Evolutionary conservation across 306 rosid species (phyloP).

Genomic region (Herpetospermum pedunculosum): DNA sequence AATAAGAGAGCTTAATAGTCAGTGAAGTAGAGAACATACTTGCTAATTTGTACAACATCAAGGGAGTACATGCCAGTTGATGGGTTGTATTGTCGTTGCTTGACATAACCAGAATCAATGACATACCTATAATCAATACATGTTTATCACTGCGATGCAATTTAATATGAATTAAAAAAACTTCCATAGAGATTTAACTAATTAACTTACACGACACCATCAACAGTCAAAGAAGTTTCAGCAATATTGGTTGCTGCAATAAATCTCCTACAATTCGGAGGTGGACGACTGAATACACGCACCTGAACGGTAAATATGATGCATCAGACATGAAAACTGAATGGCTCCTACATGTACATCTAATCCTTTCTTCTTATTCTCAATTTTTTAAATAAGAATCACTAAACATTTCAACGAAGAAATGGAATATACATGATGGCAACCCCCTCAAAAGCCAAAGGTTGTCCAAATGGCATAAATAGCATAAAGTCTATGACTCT

Average conservation of each 20-base stretch:
- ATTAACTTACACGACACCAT: constrained; percentile 87
- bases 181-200: neutral
- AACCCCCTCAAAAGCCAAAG: neutral
- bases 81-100: constrained; percentile 94
- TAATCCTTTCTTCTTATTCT: neutral
- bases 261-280: constrained; percentile 83
- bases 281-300: constrained; percentile 84
- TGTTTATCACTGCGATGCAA: constrained; percentile 10
- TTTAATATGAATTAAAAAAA: neutral
- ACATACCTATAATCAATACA: constrained; percentile 56
- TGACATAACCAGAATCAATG: constrained; percentile 92
- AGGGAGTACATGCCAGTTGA: constrained; percentile 94
- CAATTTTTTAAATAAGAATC: neutral
- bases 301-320: constrained; percentile 38
- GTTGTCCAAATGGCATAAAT: neutral
- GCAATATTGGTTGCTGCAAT: constrained; percentile 96
- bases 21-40: constrained; percentile 34
- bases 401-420: neutral
- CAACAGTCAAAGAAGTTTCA: constrained; percentile 97
- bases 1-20: neutral
- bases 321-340: constrained; percentile 14
- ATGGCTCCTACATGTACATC: neutral
- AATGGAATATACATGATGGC: neutral
- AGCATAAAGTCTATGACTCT: neutral
- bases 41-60: constrained; percentile 95